Evolutionary conservation across 805 yeast species (phyloP).

Genomic region (Cyberlindnera samutprakarnensis): DNA sequence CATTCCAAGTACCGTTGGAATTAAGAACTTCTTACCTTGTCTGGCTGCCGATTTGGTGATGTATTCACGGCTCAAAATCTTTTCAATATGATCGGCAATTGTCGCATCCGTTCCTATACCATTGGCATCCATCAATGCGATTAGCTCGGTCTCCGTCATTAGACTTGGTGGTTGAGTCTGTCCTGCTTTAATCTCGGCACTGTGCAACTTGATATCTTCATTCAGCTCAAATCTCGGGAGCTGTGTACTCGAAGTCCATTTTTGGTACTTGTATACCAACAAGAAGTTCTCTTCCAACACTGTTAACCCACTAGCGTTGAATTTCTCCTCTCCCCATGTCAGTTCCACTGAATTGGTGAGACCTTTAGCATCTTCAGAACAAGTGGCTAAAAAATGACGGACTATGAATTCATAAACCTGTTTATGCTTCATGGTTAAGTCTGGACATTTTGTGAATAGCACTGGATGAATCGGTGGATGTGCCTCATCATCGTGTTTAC

Average conservation of each 20-base stretch:
- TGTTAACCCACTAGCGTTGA: conserved; percentile 63
- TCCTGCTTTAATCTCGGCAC: conserved; percentile 62
- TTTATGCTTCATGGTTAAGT: conserved; percentile 38
- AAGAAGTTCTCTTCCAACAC: conserved; percentile 72
- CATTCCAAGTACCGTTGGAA: conserved; percentile 81
- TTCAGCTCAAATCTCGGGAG: conserved; percentile 58
- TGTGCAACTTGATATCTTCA: conserved; percentile 47
- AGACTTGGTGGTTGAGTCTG: conserved; percentile 74
- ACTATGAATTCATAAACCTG: conserved; percentile 82
- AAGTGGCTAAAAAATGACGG: conserved; percentile 82
- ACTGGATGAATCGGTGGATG: conserved; percentile 99
- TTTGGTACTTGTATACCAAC: conserved; percentile 70
- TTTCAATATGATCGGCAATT: conserved; percentile 94
- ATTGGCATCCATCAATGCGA: conserved; percentile 90
- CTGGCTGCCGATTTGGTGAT: conserved; percentile 39
- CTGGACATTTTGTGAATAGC: conserved; percentile 30
- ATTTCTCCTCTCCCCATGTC: conserved; percentile 73
- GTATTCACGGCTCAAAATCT: conserved; percentile 62
- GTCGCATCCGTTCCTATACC: conserved; percentile 99
- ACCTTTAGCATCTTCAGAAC: conserved; percentile 88
- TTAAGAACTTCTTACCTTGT: conserved; percentile 35
- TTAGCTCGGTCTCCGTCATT: conserved; percentile 87
- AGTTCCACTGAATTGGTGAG: conserved; percentile 51
- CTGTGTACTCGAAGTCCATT: conserved; percentile 62
- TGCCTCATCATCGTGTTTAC: conserved; percentile 85